Evolutionary conservation across 352 stramenopile species (phyloP), one percentile per base, ranked within the genome.

Genomic region (Phytophthora megakarya): DNA sequence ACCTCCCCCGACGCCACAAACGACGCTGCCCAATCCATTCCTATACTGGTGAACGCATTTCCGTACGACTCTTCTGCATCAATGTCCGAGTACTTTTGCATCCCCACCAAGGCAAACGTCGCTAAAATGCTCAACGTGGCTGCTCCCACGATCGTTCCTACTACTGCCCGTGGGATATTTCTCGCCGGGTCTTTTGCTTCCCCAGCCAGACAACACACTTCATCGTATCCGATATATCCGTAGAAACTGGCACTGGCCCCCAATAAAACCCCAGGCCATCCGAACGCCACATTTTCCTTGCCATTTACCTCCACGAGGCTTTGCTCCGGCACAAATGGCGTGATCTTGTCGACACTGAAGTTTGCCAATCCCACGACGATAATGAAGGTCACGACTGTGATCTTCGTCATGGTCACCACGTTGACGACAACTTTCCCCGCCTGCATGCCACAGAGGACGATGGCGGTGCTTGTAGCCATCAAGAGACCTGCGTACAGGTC

Each of bases 161-260:
- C 86, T 18, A 98, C 91, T 0, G 90, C 89, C 11, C 84, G 73
- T 0, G 95, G 94, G 39, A 98, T 92, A 60, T 95, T 96, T 23
- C 68, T 75, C 3, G 80, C 81, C 15, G 91, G 89, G 71, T 97
- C 78, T 65, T 92, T 95, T 1, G 90, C 81, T 58, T 97, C 91
- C 0, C 82, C 89, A 0, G 93, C 92, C 13, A 98, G 65, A 51
- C 95, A 98, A 70, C 93, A 98, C 3, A 99, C 89, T 72, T 98
- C 96, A 72, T 99, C 86, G 68, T 97, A 99, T 13, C 97, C 97
- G 54, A 99, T 88, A 70, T 98, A 99, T 3, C 96, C 96, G 70
- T 98, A 99, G 65, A 98, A 99, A 37, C 89, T 97, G 28, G 91
- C 91, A 26, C 92, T 96, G 0, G 92, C 88, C 1, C 96, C 95